phyloP scores from a whole-genome alignment of 495 filamentous ascomycete species.

The Aspergillus ostianus region DNA sequence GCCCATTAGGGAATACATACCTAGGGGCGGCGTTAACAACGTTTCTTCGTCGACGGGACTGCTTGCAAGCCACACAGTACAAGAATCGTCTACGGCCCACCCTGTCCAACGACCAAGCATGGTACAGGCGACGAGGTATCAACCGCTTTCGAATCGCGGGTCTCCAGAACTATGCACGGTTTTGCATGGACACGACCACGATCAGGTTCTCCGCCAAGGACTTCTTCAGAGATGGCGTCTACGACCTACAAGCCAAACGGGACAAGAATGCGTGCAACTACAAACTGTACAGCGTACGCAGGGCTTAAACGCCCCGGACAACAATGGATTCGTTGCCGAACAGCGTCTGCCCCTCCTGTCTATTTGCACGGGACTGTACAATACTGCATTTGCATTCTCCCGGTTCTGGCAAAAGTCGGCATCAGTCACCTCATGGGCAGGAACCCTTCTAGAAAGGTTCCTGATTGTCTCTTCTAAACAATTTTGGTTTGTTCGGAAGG shows the following conservation, averaged over 20 bases:
- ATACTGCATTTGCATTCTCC: not conserved
- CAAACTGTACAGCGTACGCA: not conserved
- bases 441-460: constrained; percentile 15
- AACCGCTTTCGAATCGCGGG: not conserved
- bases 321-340: not conserved
- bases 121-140: no score
- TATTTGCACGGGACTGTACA: not conserved
- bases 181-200: not conserved
- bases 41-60: not conserved
- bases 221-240: not conserved
- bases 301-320: not conserved
- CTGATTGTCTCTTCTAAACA: constrained; percentile 16
- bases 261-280: not conserved
- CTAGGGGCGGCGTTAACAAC: not conserved
- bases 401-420: constrained; percentile 11
- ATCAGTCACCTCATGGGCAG: constrained; percentile 12
- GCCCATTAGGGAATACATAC: not conserved
- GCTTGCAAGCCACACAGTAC: not conserved
- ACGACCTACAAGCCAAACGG: not conserved
- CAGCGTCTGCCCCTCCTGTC: not conserved
- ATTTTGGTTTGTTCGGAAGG: constrained; percentile 15
- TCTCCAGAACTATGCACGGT: not conserved
- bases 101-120: not conserved
- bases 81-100: not conserved
- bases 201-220: not conserved